Percentiles rank a stretch among this genome's conserved stretches.
Conservation (phyloP, 2,329 filamentous ascomycete genomes). For the Aureobasidium sp. region DNA sequence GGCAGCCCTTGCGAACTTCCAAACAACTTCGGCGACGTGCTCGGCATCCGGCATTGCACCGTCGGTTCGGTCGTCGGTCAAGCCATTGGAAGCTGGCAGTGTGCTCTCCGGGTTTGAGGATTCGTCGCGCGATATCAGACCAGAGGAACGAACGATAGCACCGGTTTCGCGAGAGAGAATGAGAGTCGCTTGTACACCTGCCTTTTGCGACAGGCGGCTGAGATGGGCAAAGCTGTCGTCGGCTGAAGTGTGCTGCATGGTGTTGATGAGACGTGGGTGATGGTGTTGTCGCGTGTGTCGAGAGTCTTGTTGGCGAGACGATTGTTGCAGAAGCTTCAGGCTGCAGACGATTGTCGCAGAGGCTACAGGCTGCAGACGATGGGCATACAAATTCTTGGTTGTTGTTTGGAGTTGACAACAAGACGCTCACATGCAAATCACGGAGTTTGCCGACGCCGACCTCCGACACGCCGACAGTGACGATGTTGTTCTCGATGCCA, state of each 20-base stretch:
- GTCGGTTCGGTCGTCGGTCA: conserved; percentile 19
- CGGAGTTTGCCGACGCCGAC: not conserved
- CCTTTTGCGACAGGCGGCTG: conserved; percentile 63
- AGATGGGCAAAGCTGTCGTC: conserved; percentile 57
- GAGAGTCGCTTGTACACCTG: conserved; percentile 69
- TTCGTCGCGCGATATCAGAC: conserved; percentile 54
- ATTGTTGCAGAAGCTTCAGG: not conserved
- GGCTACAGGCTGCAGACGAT: not conserved
- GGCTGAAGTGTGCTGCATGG: not conserved
- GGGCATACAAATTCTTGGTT: not conserved
- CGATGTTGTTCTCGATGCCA: not conserved
- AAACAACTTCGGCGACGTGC: conserved; percentile 67
- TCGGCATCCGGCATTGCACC: conserved; percentile 50
- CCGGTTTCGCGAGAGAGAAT: conserved; percentile 64
- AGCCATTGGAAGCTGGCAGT: conserved; percentile 16
- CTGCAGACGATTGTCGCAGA: not conserved
- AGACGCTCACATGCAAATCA: not conserved
- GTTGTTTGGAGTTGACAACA: conserved; percentile 9
- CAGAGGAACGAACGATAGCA: conserved; percentile 65
- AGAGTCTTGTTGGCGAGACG: not conserved
- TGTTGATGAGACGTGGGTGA: not conserved
- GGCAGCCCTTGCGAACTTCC: conserved; percentile 62
- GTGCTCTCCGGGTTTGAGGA: conserved; percentile 36
- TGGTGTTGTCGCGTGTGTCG: not conserved
- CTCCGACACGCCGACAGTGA: not conserved